A percentile compares a stretch with the other conserved stretches of the same genome.
Conservation (phyloP, 768 basidiomycete species). For the Boletus huronensis region DNA sequence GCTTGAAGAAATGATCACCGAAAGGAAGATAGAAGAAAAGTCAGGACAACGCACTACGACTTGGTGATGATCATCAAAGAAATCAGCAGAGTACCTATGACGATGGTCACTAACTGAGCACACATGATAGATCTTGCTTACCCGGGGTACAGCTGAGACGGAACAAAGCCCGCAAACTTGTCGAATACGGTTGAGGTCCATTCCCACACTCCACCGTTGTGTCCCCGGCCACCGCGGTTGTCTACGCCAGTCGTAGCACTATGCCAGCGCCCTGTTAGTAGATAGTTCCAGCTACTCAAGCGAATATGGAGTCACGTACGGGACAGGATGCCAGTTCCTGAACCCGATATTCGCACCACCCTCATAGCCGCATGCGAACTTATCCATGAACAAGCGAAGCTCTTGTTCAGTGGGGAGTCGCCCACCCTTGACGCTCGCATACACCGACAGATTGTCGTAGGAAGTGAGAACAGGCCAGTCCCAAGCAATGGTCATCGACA, state of each 20-base stretch:
- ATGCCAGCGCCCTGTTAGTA: background rate
- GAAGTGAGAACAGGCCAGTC: slow-evolving; percentile 86
- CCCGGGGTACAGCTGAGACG: slow-evolving; percentile 84
- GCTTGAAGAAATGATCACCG: slow-evolving; percentile 38
- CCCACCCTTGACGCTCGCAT: slow-evolving; percentile 85
- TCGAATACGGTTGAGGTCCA: slow-evolving; percentile 88
- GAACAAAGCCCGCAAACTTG: slow-evolving; percentile 67
- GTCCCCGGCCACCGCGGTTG: slow-evolving; percentile 52
- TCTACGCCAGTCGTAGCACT: slow-evolving; percentile 68
- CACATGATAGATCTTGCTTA: slow-evolving; percentile 31
- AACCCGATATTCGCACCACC: slow-evolving; percentile 84
- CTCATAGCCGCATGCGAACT: slow-evolving; percentile 68
- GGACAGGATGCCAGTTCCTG: slow-evolving; percentile 89
- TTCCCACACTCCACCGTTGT: slow-evolving; percentile 98
- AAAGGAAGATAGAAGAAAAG: background rate
- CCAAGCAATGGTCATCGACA: slow-evolving; percentile 69
- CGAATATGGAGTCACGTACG: slow-evolving; percentile 49
- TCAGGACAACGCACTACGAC: slow-evolving; percentile 66
- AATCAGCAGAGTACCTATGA: slow-evolving; percentile 75
- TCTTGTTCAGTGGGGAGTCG: slow-evolving; percentile 90
- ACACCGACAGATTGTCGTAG: slow-evolving; percentile 73
- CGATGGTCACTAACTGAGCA: background rate
- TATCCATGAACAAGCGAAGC: slow-evolving; percentile 73
- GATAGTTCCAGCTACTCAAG: background rate
- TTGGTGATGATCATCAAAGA: slow-evolving; percentile 84